Base-by-base conservation (phyloP, 2,329 filamentous ascomycete genomes). In the Colletotrichum salicis region DNA sequence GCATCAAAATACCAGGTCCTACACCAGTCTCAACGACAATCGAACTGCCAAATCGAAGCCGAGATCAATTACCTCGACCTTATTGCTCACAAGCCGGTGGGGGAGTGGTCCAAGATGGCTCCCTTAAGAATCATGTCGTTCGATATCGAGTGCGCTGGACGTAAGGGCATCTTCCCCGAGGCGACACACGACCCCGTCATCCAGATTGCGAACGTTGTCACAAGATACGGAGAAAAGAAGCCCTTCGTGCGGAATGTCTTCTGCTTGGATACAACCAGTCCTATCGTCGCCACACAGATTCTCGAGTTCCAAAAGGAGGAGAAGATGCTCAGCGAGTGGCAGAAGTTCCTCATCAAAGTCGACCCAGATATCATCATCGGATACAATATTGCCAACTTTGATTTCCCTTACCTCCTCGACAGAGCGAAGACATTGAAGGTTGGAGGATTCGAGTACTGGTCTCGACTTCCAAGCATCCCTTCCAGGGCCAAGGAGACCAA, bases 311-410 rank as follows among this genome's bases (percentile, higher is more conserved):
- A 92, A 22, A 88, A 89, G 55, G 96, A 99, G 80, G 90, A 93
- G 66, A 91, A 95, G 73, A 96, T 99, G 95, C 86, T 99, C n/a
- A 91, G 92, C 82, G 90, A 91, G 54, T 99, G 96, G 96, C 92
- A 93, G 77, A 89, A 97, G 71, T 99, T 99, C 75, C 82, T 99
- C 19, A 88, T 97, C 76, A 91, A 94, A 77, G 94, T 96, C 1
- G 96, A 99, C 76, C 96, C 96, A 0, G 96, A 99, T 83, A 93
- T 99, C 75, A 97, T 99, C 78, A 99, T 97, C 67, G 96, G 96
- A 57, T 99, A 99, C 91, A 99, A 99, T 82, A 99, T 97, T 83
- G 86, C 94, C 79, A 99, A 99, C 84, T 99, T 99, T 82, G 96
- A 99, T 85, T 98, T 99, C 75, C 96, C 96, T 0, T 99, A 99